Evolutionary conservation across 768 basidiomycete genomes (phyloP).

Genomic region (Boletus pseudo-olivaceus): DNA sequence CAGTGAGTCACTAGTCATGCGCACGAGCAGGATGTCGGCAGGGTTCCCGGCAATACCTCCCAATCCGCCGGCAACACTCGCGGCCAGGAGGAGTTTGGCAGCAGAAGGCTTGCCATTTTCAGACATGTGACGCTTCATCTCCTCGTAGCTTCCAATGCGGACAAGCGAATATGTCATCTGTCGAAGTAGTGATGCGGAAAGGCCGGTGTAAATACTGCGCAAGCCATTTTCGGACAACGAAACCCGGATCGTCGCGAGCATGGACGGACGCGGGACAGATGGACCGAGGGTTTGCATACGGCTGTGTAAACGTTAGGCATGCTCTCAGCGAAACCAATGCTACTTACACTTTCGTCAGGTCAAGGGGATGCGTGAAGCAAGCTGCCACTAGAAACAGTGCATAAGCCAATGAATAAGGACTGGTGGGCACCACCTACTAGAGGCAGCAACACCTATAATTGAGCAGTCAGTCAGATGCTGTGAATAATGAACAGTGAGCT

Average conservation of each 20-base stretch:
- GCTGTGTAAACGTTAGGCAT: slow-evolving; percentile 33
- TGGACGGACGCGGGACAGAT: slow-evolving; percentile 57
- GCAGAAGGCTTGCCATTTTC: slow-evolving; percentile 50
- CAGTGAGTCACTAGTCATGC: slow-evolving; percentile 86
- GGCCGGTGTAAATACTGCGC: slow-evolving; percentile 73
- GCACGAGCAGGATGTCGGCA: slow-evolving; percentile 67
- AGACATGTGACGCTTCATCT: slow-evolving; percentile 59
- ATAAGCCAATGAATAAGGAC: not conserved
- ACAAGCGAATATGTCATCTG: slow-evolving; percentile 93
- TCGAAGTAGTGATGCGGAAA: slow-evolving; percentile 77
- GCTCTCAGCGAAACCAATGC: not conserved
- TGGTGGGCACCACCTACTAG: slow-evolving; percentile 42
- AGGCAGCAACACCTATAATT: slow-evolving; percentile 55
- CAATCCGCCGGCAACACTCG: slow-evolving; percentile 70
- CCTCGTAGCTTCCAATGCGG: slow-evolving; percentile 79
- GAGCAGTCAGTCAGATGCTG: slow-evolving; percentile 6
- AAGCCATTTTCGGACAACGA: slow-evolving; percentile 69
- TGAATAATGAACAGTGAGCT: not conserved
- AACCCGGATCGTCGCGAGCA: slow-evolving; percentile 56
- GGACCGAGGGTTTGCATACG: slow-evolving; percentile 75
- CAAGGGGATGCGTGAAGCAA: slow-evolving; percentile 76
- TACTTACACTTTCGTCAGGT: slow-evolving; percentile 80
- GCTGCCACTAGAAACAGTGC: slow-evolving; percentile 60
- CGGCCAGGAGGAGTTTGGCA: slow-evolving; percentile 55
- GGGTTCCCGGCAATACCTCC: slow-evolving; percentile 88